Conservation (phyloP, 2,329 filamentous ascomycete species). For the Aureobasidium zeae region DNA sequence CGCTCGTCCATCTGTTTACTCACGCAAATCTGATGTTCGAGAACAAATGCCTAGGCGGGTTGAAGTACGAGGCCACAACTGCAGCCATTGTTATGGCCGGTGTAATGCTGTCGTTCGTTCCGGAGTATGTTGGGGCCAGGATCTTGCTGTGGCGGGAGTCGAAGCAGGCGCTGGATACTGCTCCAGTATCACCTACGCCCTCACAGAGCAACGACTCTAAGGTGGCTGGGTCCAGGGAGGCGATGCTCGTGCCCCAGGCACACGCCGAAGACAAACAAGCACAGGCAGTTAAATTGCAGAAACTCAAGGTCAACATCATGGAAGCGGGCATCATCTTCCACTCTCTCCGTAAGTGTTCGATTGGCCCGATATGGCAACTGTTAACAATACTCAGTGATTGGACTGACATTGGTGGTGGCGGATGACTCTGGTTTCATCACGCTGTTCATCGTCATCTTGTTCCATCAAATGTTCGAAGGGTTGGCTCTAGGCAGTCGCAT, state of each 20-base stretch:
- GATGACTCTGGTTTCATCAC: conserved; percentile 44
- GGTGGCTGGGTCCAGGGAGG: background rate
- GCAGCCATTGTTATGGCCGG: conserved; percentile 66
- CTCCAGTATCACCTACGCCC: background rate
- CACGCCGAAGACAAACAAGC: background rate
- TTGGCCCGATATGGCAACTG: background rate
- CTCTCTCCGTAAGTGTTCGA: conserved; percentile 51
- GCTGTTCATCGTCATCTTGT: conserved; percentile 56
- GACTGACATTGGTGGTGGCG: conserved; percentile 49
- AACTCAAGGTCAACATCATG: conserved; percentile 56
- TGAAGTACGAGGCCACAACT: conserved; percentile 60
- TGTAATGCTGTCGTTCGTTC: conserved; percentile 60
- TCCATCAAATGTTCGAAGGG: conserved; percentile 72
- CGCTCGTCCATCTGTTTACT: conserved; percentile 62
- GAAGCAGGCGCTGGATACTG: background rate
- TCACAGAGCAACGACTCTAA: background rate
- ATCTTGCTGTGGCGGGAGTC: conserved; percentile 33
- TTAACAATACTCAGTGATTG: conserved; percentile 43
- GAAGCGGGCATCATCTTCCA: conserved; percentile 69
- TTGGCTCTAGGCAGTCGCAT: conserved; percentile 65
- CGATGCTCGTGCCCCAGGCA: background rate
- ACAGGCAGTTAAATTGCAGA: conserved; percentile 10
- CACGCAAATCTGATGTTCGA: conserved; percentile 64
- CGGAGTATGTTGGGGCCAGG: conserved; percentile 59
- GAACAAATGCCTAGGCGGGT: conserved; percentile 57